Base-by-base conservation (phyloP, 73 alveolate species). In the Uronychia binucleata region DNA sequence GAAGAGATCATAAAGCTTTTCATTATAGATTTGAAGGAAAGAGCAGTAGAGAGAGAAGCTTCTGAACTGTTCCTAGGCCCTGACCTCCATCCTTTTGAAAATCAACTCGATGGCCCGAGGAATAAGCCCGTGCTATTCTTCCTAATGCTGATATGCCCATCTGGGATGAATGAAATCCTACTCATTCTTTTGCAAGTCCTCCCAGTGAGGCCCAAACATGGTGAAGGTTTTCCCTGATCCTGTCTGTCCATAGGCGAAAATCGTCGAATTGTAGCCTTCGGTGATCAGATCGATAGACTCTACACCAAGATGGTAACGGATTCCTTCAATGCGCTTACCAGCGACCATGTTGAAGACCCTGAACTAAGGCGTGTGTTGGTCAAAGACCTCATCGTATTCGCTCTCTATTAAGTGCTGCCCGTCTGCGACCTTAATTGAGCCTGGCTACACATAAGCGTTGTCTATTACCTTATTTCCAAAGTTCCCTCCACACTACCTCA, bases 11-110 rank as follows among this genome's bases (percentile, higher is more conserved):
- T 60, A 91, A 25, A 92, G 77, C 57, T 89, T 88, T 77, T 92
- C 97, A 81, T 92, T 92, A 58, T 92, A 92, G 35, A 92, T 92
- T 74, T 96, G 94, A 26, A 96, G 87, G 85, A 94, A 94, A 33
- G 98, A 93, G 84, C 98, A 94, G 79, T 84, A 91, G 0, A 91
- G 78, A 14, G 93, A 60, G 32, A 28, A 30, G 26, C 58, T 28
- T 28, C 19, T 5, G 67, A 11, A 46, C n/a, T 46, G 32, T 28
- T 59, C 57, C n/a, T 74, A 57, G 28, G 58, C 46, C 26, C 75
- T 11, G 25, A 28, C 26, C 32, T 78, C 31, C 5, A 78, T 1
- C 32, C 58, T 27, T 8, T 31, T 0, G 33, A 86, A 86, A 0
- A 86, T 35, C 27, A 34, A 78, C 29, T 75, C 33, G 0, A 86